Base-by-base conservation (phyloP, 257 asterid species). In the Jasminum sambac region DNA sequence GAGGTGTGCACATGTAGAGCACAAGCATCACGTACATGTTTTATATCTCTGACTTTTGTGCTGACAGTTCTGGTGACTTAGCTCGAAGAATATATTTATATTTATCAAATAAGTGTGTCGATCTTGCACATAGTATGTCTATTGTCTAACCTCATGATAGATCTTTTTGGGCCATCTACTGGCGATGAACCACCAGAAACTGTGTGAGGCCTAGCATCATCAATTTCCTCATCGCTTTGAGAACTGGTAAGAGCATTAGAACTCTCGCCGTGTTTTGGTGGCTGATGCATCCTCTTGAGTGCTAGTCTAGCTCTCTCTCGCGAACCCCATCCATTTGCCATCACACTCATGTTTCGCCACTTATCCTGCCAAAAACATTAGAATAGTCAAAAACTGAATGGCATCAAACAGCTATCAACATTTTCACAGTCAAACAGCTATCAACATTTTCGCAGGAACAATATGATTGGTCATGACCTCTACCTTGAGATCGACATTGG, bases 281-380 rank as follows among this genome's bases (percentile, higher is more conserved):
- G 72, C 52, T 85, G 95, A 65, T 77, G 89, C 69, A 72, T 77
- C 84, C 92, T 85, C 78, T 84, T 93, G 36, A 90, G 84, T 55
- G 94, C 86, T 80, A 90, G 65, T 83, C 85, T 86, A 46, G 91
- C 83, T 85, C 91, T 88, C 78, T 89, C 97, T 58, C 97, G 80
- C 39, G 98, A 93, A 5, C 96, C 96, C 96, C 89, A 87, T 50
- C 97, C 97, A 57, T 88, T 94, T 17, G 95, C 92, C 95, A 94
- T 94, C 63, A 94, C 97, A 78, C 95, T 94, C 96, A 94, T 86
- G 85, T 94, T 94, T 88, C 97, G 84, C 99, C 99, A 94, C 80
- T 94, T 94, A 76, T 94, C 99, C 99, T 94, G 73, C 72, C 70
- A 72, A 74, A 52, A 74, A 50, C 40, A 38, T 42, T 30, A 41